These are phyloP conservation scores for Penstemon newberryi DNA, from an alignment of 257 asterid genomes.

Conservation along the genomic window DNA sequence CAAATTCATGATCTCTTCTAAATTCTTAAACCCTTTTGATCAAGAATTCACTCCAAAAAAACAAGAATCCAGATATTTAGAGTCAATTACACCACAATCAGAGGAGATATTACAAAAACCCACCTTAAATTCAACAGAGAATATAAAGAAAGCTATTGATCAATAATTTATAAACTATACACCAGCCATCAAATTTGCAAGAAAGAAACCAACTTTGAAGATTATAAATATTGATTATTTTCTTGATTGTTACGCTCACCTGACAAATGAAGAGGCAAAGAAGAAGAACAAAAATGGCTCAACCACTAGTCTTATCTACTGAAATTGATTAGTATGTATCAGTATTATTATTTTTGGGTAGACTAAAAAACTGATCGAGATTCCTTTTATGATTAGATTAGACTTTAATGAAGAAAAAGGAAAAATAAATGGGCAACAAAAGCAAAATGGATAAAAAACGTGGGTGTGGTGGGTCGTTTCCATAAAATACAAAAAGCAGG, in stretches of 20 bases:
- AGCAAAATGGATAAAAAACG: constrained; percentile 34
- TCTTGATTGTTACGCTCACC: constrained; percentile 22
- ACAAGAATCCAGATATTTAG: constrained; percentile 27
- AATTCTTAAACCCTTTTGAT: constrained; percentile 29
- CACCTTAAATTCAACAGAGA: constrained; percentile 31
- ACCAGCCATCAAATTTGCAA: constrained; percentile 9
- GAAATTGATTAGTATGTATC: constrained; percentile 6
- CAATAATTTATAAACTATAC: not conserved
- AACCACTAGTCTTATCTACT: constrained; percentile 30
- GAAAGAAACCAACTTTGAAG: constrained; percentile 15
- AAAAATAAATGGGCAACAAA: not conserved
- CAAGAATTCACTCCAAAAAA: constrained; percentile 22
- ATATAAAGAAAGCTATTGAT: constrained; percentile 25
- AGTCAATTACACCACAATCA: constrained; percentile 34
- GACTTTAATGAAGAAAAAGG: constrained; percentile 17
- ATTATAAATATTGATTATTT: constrained; percentile 9
- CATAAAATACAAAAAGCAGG: constrained; percentile 18
- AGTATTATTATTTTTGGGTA: constrained; percentile 16
- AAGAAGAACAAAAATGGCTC: constrained; percentile 9
- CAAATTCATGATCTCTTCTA: constrained; percentile 30
- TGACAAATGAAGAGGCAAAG: constrained; percentile 19
- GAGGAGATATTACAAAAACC: constrained; percentile 28
- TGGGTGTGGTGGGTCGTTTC: constrained; percentile 39
- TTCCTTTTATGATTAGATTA: constrained; percentile 35
- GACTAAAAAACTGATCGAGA: constrained; percentile 35